Evolutionary conservation across 2,329 filamentous ascomycete species (phyloP), one percentile per base, ranked within the genome.

Genomic region (Aspergillus chevalieri): DNA sequence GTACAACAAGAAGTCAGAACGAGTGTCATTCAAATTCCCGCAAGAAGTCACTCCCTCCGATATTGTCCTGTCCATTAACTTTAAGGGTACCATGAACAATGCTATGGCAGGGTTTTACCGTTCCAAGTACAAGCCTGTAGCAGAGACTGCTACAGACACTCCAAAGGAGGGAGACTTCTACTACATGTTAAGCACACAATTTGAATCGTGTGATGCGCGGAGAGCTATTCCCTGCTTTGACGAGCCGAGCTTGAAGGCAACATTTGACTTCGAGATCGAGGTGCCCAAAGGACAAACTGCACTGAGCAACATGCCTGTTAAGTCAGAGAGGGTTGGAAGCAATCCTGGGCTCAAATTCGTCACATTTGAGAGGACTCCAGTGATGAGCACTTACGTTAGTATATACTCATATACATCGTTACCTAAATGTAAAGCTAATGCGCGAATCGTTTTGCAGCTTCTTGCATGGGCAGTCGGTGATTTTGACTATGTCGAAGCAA

Each of bases 161-260:
- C 87, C 90, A 24, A 86, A 79, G 64, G 89, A 83, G 50, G 77
- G 74, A 44, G 79, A 83, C 48, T 76, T 79, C 59, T 75, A 83
- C 65, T 83, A 74, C 60, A 91, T 92, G 87, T 77, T 95, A 70
- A 95, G 89, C 75, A 98, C 93, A 44, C 93, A 98, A 68, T 98
- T 98, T 65, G 93, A 98, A 76, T 86, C 91, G 43, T 95, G 90
- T 64, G 93, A 98, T 72, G 93, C 93, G 53, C 86, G 93, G 57
- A 81, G 91, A 58, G 92, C 93, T 7, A 96, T 98, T 73, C 93
- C 93, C 44, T 98, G 93, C 75, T 97, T 97, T 65, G 93, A 98
- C 65, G 93, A 98, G 74, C 93, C 93, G 39, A 95, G 95, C 64
- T 80, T 97, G 56, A 98, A 98, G 74, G 89, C 93, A 9, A 92